phyloP scores from a whole-genome alignment of 257 asterid species.

The Nicotiana tomentosiformis region DNA sequence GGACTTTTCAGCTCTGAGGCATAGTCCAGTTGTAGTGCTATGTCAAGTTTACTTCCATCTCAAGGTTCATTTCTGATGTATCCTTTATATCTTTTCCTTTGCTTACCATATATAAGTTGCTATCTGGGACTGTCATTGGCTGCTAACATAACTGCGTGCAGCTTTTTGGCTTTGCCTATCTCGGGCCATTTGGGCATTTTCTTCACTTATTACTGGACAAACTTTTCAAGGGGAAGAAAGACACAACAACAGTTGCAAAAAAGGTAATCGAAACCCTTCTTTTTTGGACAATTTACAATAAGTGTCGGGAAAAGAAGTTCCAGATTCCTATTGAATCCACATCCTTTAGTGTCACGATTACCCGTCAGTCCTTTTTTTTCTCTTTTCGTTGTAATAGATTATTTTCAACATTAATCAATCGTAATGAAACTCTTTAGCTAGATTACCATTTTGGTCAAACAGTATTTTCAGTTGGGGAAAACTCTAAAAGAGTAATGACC shows the following conservation, averaged over 20 bases:
- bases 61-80: neutral
- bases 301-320: neutral
- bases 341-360: too few species aligned
- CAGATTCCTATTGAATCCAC: neutral
- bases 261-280: neutral
- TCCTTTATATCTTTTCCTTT: neutral
- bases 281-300: neutral
- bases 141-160: conserved; percentile 17
- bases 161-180: conserved; percentile 87
- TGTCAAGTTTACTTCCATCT: neutral
- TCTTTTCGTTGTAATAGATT: too few species aligned
- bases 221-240: conserved; percentile 81
- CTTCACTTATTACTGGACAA: conserved; percentile 75
- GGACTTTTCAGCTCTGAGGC: neutral
- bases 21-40: neutral
- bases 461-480: neutral
- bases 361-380: neutral
- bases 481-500: neutral
- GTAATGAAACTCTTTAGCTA: neutral
- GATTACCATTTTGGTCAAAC: neutral
- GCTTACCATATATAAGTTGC: neutral
- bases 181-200: conserved; percentile 92
- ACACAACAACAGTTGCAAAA: conserved; percentile 4
- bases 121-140: neutral
- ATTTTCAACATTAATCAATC: neutral